Conservation (phyloP, 768 basidiomycete species). For the Trametes cingulata region DNA sequence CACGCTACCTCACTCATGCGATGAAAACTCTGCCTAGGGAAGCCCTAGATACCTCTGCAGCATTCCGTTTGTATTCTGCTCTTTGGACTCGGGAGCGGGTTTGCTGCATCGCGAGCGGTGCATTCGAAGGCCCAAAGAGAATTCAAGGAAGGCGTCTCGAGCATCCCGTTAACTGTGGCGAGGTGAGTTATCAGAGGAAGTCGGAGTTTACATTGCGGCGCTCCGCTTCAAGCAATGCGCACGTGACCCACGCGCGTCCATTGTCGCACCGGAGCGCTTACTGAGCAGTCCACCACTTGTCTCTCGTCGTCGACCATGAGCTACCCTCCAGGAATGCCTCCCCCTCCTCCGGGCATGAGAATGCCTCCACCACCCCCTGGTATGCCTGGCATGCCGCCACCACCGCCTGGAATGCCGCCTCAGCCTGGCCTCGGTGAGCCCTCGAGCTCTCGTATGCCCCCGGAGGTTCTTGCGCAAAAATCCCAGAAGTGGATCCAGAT, state of each 20-base stretch:
- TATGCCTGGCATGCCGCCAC: conserved; percentile 37
- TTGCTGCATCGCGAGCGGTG: no score
- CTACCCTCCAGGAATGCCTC: conserved; percentile 57
- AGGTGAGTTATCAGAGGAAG: no score
- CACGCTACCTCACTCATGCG: no score
- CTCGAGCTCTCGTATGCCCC: conserved; percentile 47
- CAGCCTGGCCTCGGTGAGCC: conserved; percentile 37
- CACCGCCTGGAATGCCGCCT: conserved; percentile 38
- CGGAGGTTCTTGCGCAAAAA: conserved; percentile 83
- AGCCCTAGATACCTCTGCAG: no score
- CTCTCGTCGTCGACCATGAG: conserved; percentile 42
- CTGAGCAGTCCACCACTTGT: conserved; percentile 14
- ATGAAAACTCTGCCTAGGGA: no score
- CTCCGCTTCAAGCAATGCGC: background rate
- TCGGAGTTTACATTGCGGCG: conserved; percentile 4
- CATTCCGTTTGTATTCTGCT: no score
- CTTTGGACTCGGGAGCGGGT: no score
- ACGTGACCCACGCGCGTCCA: conserved; percentile 19
- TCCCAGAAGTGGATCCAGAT: conserved; percentile 95
- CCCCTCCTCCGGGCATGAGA: conserved; percentile 44
- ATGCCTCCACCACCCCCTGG: conserved; percentile 42
- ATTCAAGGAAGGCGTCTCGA: no score
- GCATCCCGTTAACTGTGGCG: no score
- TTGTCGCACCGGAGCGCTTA: conserved; percentile 12
- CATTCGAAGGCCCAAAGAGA: no score